Evolutionary conservation across 2,329 filamentous ascomycete species (phyloP).

Genomic region (Fusarium penzigii): DNA sequence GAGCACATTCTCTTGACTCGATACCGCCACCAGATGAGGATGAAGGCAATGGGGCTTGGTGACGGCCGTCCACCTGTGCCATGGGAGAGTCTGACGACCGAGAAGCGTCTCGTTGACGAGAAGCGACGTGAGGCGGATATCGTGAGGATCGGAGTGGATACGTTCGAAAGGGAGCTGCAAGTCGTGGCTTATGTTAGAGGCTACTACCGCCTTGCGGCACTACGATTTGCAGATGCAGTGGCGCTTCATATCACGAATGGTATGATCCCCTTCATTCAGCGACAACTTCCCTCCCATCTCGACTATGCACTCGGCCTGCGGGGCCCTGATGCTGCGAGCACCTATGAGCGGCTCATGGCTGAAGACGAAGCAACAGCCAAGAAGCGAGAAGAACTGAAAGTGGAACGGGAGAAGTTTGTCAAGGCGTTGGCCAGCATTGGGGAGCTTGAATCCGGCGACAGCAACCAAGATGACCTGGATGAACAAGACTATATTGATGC

Average conservation of each 20-base stretch:
- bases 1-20: constrained; percentile 49
- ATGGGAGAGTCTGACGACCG: constrained; percentile 49
- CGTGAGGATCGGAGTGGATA: constrained; percentile 55
- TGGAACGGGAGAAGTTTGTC: constrained; percentile 47
- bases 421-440: constrained; percentile 49
- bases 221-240: constrained; percentile 62
- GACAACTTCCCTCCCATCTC: constrained; percentile 43
- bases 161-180: constrained; percentile 59
- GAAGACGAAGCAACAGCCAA: constrained; percentile 47
- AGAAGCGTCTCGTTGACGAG: constrained; percentile 48
- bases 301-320: constrained; percentile 46
- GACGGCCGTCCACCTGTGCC: constrained; percentile 32
- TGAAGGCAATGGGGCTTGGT: constrained; percentile 41
- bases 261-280: constrained; percentile 47
- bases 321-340: constrained; percentile 26
- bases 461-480: constrained; percentile 18
- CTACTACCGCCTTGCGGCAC: constrained; percentile 68
- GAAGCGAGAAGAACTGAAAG: constrained; percentile 43
- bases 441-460: constrained; percentile 40
- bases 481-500: constrained; percentile 15
- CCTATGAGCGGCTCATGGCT: constrained; percentile 49
- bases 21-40: constrained; percentile 51
- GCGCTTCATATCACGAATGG: constrained; percentile 50
- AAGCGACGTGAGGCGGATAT: constrained; percentile 44
- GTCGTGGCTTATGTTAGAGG: constrained; percentile 65